These are phyloP conservation scores for Bolboschoenus planiculmis DNA, from an alignment of 176 grass and related monocot species.

Conservation along the genomic window DNA sequence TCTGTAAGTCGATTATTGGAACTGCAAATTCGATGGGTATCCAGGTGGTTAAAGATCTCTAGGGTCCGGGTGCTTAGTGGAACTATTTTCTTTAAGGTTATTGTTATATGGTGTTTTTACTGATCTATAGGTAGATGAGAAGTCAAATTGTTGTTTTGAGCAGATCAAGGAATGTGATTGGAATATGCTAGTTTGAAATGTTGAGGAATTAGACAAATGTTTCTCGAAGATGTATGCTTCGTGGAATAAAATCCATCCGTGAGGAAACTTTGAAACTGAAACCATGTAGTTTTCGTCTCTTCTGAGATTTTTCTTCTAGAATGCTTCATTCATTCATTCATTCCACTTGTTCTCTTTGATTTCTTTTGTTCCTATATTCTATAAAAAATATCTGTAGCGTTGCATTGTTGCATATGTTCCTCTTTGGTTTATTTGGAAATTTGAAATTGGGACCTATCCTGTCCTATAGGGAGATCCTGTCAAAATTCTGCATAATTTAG, in stretches of 20 bases:
- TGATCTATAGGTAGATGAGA: not conserved
- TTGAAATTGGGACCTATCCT: too few relatives aligned
- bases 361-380: not conserved
- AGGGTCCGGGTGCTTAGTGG: conserved; percentile 5
- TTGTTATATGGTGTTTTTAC: not conserved
- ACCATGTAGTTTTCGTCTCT: not conserved
- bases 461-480: not conserved
- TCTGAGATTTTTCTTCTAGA: not conserved
- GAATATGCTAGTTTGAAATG: not conserved
- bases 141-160: not conserved
- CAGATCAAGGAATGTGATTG: not conserved
- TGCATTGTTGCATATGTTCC: not conserved
- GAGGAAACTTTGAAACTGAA: not conserved
- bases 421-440: not conserved
- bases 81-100: not conserved
- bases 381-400: not conserved
- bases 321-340: not conserved
- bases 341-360: not conserved
- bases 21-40: conserved; percentile 87
- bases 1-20: conserved; percentile 85
- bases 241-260: not conserved
- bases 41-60: conserved; percentile 79
- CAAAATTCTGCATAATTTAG: not conserved
- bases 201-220: not conserved
- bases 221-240: not conserved